A percentile compares a stretch with the other conserved stretches of the same genome.
Conservation (phyloP, 1,139 yeast species). For the Yamadazyma atmosphaerica region DNA sequence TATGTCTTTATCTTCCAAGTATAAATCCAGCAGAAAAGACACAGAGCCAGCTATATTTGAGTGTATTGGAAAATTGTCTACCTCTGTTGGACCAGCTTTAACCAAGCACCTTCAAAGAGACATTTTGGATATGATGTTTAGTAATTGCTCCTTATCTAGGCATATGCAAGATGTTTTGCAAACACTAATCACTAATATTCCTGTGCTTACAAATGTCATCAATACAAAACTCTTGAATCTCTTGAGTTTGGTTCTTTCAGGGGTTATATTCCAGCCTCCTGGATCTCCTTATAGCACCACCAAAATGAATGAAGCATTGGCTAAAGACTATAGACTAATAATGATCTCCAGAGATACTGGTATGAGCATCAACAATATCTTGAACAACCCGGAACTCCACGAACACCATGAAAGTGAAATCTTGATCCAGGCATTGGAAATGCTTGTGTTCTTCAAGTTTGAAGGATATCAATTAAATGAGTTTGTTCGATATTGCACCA, state of each 20-base stretch:
- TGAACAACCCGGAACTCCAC: constrained; percentile 39
- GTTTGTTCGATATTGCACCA: constrained; percentile 80
- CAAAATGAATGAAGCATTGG: constrained; percentile 62
- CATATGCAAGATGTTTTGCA: constrained; percentile 76
- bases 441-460: constrained; percentile 75
- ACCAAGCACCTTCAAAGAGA: constrained; percentile 86
- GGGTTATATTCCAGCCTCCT: constrained; percentile 79
- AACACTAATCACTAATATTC: constrained; percentile 69
- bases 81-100: constrained; percentile 92
- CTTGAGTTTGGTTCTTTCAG: constrained; percentile 78
- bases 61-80: constrained; percentile 83
- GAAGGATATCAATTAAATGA: constrained; percentile 78
- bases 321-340: constrained; percentile 74
- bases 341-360: constrained; percentile 71
- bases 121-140: constrained; percentile 73
- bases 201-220: constrained; percentile 74
- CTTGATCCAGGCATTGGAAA: constrained; percentile 66
- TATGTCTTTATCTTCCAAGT: constrained; percentile 50
- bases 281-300: constrained; percentile 82
- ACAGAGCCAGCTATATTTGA: constrained; percentile 87
- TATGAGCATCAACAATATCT: constrained; percentile 33
- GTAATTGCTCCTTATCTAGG: constrained; percentile 75
- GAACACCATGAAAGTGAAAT: constrained; percentile 52
- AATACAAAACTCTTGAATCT: constrained; percentile 71
- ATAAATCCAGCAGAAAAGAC: constrained; percentile 60